phyloP scores from a whole-genome alignment of 1,284 basidiomycete species.

The Stereum hirsutum region DNA sequence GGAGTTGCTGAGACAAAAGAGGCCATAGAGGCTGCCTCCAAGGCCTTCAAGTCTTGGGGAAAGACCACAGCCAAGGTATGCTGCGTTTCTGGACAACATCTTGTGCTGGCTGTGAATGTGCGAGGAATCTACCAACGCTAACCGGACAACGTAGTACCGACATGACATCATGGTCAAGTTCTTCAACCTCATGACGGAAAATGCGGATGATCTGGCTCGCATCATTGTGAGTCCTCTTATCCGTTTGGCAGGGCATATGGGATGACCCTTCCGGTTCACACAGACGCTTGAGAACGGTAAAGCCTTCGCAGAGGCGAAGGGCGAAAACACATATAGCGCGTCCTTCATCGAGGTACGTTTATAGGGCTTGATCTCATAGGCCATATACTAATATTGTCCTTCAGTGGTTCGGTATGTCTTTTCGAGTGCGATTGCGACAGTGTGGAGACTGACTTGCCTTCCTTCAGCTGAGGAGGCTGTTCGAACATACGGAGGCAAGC shows the following conservation, averaged over 20 bases:
- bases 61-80: slow-evolving; percentile 71
- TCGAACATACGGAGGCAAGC: slow-evolving; percentile 67
- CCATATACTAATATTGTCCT: slow-evolving; percentile 4
- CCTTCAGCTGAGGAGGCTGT: slow-evolving; percentile 79
- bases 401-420: slow-evolving; percentile 67
- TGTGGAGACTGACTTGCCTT: slow-evolving; percentile 2
- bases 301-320: slow-evolving; percentile 74
- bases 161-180: slow-evolving; percentile 76
- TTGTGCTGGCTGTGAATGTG: background rate
- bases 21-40: slow-evolving; percentile 71
- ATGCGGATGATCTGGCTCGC: slow-evolving; percentile 74
- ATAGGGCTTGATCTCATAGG: background rate
- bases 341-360: slow-evolving; percentile 74
- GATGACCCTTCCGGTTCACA: background rate
- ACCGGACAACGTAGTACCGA: too few species aligned
- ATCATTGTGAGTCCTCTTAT: slow-evolving; percentile 56
- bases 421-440: background rate
- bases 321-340: slow-evolving; percentile 74
- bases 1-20: slow-evolving; percentile 70
- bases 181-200: slow-evolving; percentile 63
- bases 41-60: slow-evolving; percentile 76
- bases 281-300: slow-evolving; percentile 93
- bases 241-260: background rate
- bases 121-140: slow-evolving; percentile 5
- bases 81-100: slow-evolving; percentile 2